A percentile compares a stretch with the other conserved stretches of the same genome.
Conservation (phyloP, 352 stramenopile species). For the Globisporangium splendens region DNA sequence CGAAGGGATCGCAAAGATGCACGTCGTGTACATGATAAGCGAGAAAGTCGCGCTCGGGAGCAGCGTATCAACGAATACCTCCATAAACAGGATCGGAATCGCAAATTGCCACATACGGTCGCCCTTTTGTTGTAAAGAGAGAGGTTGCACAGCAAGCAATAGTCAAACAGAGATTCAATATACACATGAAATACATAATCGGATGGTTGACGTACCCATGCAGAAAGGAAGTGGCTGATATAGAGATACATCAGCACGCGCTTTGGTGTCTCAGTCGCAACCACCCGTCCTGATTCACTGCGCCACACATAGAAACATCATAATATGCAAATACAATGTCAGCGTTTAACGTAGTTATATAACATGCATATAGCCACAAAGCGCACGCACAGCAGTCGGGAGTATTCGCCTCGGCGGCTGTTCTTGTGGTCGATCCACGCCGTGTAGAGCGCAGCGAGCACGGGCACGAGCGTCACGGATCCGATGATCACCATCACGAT, state of each 20-base stretch:
- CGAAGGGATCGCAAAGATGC: conserved; percentile 65
- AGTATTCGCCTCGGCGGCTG: conserved; percentile 13
- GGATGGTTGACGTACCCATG: conserved; percentile 41
- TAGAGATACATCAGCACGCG: conserved; percentile 72
- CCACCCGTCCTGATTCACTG: not conserved
- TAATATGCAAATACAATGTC: not conserved
- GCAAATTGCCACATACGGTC: conserved; percentile 83
- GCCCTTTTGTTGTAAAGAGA: conserved; percentile 24
- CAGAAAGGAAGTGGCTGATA: conserved; percentile 65
- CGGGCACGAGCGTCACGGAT: conserved; percentile 38
- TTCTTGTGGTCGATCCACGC: conserved; percentile 35
- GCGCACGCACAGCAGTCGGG: conserved; percentile 33
- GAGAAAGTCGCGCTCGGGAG: conserved; percentile 74
- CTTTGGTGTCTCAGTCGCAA: conserved; percentile 6
- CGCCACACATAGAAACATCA: not conserved
- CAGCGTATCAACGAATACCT: conserved; percentile 80
- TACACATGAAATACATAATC: not conserved
- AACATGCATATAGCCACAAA: not conserved
- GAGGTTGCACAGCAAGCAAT: not conserved
- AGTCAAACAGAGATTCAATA: not conserved
- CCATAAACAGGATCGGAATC: conserved; percentile 81
- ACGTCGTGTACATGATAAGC: conserved; percentile 69
- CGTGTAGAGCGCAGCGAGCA: conserved; percentile 29
- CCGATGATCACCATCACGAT: conserved; percentile 64
- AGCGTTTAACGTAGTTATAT: not conserved